Evolutionary conservation across 176 grass and related monocot species (phyloP).

Genomic region (Dendrocalamus sinicus): DNA sequence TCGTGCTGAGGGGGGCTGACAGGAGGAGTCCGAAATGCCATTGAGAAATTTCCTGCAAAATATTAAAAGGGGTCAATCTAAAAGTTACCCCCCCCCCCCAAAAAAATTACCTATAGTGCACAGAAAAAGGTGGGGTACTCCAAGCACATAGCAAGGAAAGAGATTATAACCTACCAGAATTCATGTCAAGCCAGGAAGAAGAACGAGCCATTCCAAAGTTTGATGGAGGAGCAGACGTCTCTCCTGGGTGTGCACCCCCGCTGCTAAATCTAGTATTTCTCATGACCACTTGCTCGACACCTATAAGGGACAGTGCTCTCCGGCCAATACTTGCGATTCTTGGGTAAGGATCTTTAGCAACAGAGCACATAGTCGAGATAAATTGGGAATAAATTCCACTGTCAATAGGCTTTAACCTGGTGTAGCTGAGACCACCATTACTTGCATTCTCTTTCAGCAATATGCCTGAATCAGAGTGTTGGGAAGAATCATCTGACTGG

Average conservation of each 20-base stretch:
- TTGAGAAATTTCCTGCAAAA: slow-evolving; percentile 72
- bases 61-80: neutral
- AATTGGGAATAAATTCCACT: slow-evolving; percentile 73
- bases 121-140: neutral
- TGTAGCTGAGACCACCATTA: slow-evolving; percentile 67
- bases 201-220: slow-evolving; percentile 89
- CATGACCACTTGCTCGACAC: slow-evolving; percentile 81
- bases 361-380: slow-evolving; percentile 77
- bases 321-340: slow-evolving; percentile 71
- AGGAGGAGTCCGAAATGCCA: slow-evolving; percentile 92
- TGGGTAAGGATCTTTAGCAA: slow-evolving; percentile 93
- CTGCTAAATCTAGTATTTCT: slow-evolving; percentile 73
- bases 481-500: slow-evolving; percentile 94
- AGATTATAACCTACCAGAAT: slow-evolving; percentile 66
- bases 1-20: slow-evolving; percentile 92
- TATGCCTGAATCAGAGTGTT: slow-evolving; percentile 86
- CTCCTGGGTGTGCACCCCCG: slow-evolving; percentile 63
- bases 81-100: neutral
- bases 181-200: slow-evolving; percentile 97
- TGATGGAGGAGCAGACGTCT: slow-evolving; percentile 64
- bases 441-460: slow-evolving; percentile 72
- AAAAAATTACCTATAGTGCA: neutral
- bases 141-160: slow-evolving; percentile 34
- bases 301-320: slow-evolving; percentile 81
- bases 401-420: slow-evolving; percentile 63